Percentiles rank a stretch among this genome's conserved stretches.
phyloP scores from a whole-genome alignment of 257 asterid genomes.

The Scutellaria baicalensis region DNA sequence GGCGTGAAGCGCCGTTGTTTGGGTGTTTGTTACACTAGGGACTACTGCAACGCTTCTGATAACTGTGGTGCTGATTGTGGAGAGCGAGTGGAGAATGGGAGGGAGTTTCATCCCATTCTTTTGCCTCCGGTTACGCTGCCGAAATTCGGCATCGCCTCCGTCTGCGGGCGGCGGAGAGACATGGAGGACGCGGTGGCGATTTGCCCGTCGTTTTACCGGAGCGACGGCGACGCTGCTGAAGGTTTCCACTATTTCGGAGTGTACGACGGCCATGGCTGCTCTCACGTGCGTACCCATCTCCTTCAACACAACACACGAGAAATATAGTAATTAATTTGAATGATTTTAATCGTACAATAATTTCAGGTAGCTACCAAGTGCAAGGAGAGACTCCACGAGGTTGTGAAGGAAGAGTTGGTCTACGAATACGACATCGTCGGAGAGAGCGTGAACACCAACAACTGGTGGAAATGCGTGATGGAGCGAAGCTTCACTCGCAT shows the following conservation, averaged over 20 bases:
- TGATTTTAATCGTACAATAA: no score
- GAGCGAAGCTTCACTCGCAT: conserved; percentile 62
- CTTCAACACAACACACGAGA: not conserved
- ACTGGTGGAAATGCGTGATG: conserved; percentile 48
- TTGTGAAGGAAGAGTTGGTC: conserved; percentile 53
- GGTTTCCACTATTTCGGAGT: conserved; percentile 57
- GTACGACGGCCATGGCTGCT: conserved; percentile 84
- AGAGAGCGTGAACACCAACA: not conserved
- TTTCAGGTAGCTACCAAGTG: conserved; percentile 64
- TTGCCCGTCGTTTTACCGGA: conserved; percentile 43
- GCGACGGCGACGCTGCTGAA: not conserved
- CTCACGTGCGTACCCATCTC: conserved; percentile 52
- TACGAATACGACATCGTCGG: conserved; percentile 11
- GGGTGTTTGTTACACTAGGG: conserved; percentile 11
- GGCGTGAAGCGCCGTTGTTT: conserved; percentile 34
- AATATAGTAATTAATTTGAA: not conserved
- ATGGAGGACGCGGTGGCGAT: conserved; percentile 80
- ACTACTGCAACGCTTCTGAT: conserved; percentile 21
- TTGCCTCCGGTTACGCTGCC: conserved; percentile 22
- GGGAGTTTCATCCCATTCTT: not conserved
- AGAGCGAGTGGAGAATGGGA: not conserved
- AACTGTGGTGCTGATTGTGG: not conserved
- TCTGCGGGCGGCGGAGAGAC: conserved; percentile 64
- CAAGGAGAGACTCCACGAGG: conserved; percentile 56
- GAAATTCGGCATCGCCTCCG: conserved; percentile 52